Conservation (phyloP, 768 basidiomycete genomes). For the Dioszegia hungarica region DNA sequence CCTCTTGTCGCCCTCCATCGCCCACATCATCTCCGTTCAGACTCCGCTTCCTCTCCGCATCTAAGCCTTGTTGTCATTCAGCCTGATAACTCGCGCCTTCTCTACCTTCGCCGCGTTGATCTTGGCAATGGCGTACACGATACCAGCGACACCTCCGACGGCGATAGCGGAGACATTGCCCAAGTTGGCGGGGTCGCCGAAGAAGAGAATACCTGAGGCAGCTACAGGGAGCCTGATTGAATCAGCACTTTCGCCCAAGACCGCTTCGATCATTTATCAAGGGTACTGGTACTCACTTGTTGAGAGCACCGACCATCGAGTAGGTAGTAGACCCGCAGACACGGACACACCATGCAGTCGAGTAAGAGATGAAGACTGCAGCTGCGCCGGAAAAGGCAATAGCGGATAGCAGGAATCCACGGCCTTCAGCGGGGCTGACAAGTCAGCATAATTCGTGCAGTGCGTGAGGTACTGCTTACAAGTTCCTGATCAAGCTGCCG, state of each 20-base stretch:
- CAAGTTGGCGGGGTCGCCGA: constrained; percentile 75
- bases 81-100: constrained; percentile 42
- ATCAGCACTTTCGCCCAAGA: too few relatives aligned
- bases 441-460: background rate
- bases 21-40: background rate
- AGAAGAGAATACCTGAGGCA: constrained; percentile 84
- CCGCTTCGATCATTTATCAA: too few relatives aligned
- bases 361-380: constrained; percentile 95
- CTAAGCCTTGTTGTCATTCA: constrained; percentile 1
- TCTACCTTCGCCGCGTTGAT: constrained; percentile 82
- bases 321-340: constrained; percentile 98
- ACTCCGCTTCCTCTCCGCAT: background rate
- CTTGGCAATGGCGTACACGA: constrained; percentile 90
- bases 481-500: constrained; percentile 72
- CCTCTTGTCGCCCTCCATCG: too few relatives aligned
- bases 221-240: constrained; percentile 71
- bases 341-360: constrained; percentile 97
- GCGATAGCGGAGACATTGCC: constrained; percentile 83
- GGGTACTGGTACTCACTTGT: too few relatives aligned
- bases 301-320: constrained; percentile 97
- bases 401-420: constrained; percentile 71
- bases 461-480: constrained; percentile 59
- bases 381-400: constrained; percentile 97
- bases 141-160: constrained; percentile 84
- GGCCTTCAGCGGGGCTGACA: constrained; percentile 72